phyloP scores from a whole-genome alignment of 2,329 filamentous ascomycete genomes.

The Talaromyces funiculosus region DNA sequence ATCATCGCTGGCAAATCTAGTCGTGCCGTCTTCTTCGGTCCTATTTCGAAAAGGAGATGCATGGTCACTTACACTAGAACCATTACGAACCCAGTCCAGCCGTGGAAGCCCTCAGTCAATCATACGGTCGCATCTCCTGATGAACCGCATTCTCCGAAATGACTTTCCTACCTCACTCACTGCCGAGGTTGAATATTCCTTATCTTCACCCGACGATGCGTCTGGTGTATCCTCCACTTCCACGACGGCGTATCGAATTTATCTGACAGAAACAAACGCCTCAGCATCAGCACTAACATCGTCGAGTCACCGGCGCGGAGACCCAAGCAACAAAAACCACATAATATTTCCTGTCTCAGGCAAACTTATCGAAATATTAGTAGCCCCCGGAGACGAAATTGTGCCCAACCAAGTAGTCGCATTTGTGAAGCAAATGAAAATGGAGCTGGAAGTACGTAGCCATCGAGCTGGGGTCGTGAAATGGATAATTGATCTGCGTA shows the following conservation, averaged over 20 bases:
- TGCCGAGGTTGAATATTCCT: background rate
- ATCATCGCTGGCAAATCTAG: background rate
- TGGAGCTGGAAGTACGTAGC: background rate
- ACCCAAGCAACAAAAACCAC: background rate
- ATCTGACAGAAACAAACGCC: background rate
- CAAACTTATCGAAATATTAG: background rate
- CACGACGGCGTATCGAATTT: background rate
- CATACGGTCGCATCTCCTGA: background rate
- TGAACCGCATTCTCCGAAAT: background rate
- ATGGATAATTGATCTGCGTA: background rate
- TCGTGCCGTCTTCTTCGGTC: background rate
- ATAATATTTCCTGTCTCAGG: background rate
- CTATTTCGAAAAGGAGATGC: background rate
- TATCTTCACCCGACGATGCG: background rate
- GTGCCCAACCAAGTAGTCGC: background rate
- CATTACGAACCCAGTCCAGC: background rate
- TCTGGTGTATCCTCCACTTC: background rate
- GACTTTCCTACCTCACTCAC: background rate
- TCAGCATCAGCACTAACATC: background rate
- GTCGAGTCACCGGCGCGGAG: background rate
- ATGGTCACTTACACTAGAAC: background rate
- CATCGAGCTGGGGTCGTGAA: background rate
- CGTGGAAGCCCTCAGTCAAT: background rate
- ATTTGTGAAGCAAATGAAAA: background rate
- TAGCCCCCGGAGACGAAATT: background rate